phyloP scores from a whole-genome alignment of 2,329 filamentous ascomycete genomes.

The Neonectria ditissima region DNA sequence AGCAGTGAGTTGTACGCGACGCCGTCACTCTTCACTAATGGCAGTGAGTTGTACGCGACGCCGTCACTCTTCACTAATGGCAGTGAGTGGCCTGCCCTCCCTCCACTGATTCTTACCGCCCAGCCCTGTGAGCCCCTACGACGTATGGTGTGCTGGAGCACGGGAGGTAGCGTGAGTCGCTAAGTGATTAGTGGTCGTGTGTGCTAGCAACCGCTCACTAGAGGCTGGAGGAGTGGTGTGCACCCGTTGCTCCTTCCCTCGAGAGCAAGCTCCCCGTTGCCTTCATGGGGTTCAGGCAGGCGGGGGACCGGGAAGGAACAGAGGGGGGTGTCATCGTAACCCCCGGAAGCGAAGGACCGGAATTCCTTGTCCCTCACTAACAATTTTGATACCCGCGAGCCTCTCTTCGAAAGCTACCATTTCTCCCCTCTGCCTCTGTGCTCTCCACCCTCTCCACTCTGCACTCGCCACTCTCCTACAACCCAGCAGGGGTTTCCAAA shows the following conservation, averaged over 20 bases:
- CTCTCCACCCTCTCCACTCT: constrained; percentile 25
- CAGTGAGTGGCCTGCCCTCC: not conserved
- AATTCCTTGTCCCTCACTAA: constrained; percentile 40
- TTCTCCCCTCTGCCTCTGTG: constrained; percentile 22
- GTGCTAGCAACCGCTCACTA: constrained; percentile 16
- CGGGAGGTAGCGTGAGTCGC: constrained; percentile 6
- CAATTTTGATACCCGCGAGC: constrained; percentile 38
- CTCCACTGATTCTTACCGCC: not conserved
- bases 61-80: no score
- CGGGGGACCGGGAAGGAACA: constrained; percentile 17
- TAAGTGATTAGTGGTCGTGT: constrained; percentile 7
- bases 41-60: not conserved
- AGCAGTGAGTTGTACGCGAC: not conserved
- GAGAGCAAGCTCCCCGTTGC: constrained; percentile 20
- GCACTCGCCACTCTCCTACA: constrained; percentile 22
- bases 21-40: not conserved
- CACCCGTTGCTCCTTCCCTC: constrained; percentile 6
- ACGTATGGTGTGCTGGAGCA: not conserved
- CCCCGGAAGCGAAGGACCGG: constrained; percentile 26
- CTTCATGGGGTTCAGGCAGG: constrained; percentile 32
- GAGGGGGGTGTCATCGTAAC: constrained; percentile 33
- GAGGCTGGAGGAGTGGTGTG: constrained; percentile 1
- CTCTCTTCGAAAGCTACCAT: constrained; percentile 13
- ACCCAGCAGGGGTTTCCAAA: constrained; percentile 15
- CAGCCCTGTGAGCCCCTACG: not conserved